Evolutionary conservation across 1,284 basidiomycete genomes (phyloP), one percentile per base, ranked within the genome.

Genomic region (Megacollybia platyphylla): DNA sequence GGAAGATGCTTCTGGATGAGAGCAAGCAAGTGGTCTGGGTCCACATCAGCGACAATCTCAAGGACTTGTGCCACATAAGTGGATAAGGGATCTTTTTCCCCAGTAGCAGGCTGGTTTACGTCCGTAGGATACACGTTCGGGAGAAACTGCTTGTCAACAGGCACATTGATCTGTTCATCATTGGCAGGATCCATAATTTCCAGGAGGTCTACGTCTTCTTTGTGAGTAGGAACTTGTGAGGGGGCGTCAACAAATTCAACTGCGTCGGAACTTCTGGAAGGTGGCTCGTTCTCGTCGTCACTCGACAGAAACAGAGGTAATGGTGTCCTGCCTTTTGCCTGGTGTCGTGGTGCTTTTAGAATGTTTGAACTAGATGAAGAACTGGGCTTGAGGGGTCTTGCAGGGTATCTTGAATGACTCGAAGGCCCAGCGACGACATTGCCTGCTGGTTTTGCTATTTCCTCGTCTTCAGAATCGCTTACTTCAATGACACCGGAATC

Each of bases 21-120:
- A 1, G 54, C 48, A 13, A 63, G 52, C 7, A 67, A 67, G 49
- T 82, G 65, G 2, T 64, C 62, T 0, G 74, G 72, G 7, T 69
- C 63, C 7, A 82, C 77, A 50, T 84, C 77, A 0, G 83, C 82
- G 17, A 84, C 57, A 30, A 86, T 68, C 52, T 83, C 80, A 34
- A 81, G 60, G 29, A 84, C 64, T 39, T 65, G 71, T 5, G 68
- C 65, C 37, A 75, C 57, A 44, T 53, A 59, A 18, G 10, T 15
- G 7, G 46, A 43, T 24, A 44, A 17, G 8, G 47, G 42, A 32
- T 44, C 44, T 27, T 37, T 17, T 28, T 48, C 47, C 11, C 15
- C 36, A 31, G 36, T 31, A 6, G 44, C 34, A 41, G 32, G 37
- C 11, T 24, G 44, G 45, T n/a, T 45, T 36, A 30, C 29, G 27